Conservation (phyloP, 78 protist genomes). For the Dictyostelium firmibasis region DNA sequence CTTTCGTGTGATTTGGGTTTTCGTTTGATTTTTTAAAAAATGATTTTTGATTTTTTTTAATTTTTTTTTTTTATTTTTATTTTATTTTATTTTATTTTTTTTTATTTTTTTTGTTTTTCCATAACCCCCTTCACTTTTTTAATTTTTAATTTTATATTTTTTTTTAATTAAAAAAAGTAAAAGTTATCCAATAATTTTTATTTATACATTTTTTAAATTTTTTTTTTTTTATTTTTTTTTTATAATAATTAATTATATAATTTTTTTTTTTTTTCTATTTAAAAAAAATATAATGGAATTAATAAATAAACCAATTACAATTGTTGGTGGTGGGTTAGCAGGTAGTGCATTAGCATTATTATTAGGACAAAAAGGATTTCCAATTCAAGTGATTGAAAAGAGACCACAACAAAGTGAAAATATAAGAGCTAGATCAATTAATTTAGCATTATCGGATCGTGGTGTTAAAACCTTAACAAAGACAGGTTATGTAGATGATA, state of each 20-base stretch:
- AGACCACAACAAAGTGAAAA: conserved; percentile 2
- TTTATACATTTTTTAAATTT: too few species aligned
- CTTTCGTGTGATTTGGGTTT: too few species aligned
- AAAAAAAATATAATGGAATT: neutral
- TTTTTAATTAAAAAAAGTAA: too few species aligned
- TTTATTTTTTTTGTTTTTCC: neutral
- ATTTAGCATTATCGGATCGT: conserved; percentile 55
- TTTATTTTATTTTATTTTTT: neutral
- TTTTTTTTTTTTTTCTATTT: neutral
- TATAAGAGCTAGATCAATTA: conserved; percentile 67
- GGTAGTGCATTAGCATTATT: conserved; percentile 49
- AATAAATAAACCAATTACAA: neutral
- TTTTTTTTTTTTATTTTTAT: neutral
- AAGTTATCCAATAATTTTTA: too few species aligned
- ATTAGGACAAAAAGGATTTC: conserved; percentile 19
- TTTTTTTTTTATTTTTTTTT: neutral
- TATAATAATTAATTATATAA: neutral
- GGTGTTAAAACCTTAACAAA: conserved; percentile 55
- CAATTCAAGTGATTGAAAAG: conserved; percentile 36
- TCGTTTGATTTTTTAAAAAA: too few species aligned
- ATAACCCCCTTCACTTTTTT: too few species aligned
- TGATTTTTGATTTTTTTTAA: too few species aligned
- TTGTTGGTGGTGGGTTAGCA: conserved; percentile 57
- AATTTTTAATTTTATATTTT: neutral
- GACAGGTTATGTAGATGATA: conserved; percentile 43